A percentile compares a stretch with the other conserved stretches of the same genome.
Conservation (phyloP, 106 monocot genomes). For the Apostasia ramifera region DNA sequence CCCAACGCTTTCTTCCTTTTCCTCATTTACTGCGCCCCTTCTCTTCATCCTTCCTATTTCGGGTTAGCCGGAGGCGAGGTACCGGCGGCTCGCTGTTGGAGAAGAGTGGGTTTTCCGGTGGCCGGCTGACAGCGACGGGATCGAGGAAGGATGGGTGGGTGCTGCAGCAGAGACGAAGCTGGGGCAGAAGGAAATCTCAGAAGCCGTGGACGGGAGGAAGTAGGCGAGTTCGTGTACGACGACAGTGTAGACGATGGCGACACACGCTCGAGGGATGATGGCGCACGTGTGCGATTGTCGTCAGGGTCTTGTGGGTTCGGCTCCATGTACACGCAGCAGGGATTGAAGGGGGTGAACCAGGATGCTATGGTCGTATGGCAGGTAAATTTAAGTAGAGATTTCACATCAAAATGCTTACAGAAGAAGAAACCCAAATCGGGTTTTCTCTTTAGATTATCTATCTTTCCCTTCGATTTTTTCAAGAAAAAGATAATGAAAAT, state of each 20-base stretch:
- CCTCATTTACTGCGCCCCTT: neutral
- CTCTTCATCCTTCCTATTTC: neutral
- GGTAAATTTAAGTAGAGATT: constrained; percentile 10
- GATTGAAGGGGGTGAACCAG: constrained; percentile 58
- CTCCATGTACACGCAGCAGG: constrained; percentile 52
- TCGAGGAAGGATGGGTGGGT: constrained; percentile 27
- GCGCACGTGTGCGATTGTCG: constrained; percentile 18
- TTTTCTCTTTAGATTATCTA: neutral
- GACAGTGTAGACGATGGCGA: neutral
- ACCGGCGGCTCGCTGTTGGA: too few species aligned
- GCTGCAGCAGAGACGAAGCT: constrained; percentile 24
- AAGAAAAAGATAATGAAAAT: neutral
- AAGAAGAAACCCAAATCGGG: too few species aligned
- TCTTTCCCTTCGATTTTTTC: neutral
- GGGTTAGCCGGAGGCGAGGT: neutral
- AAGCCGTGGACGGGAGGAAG: neutral
- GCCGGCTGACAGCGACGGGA: neutral
- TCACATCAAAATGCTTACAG: too few species aligned
- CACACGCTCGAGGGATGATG: constrained; percentile 3
- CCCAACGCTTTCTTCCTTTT: too few species aligned
- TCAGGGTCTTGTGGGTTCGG: constrained; percentile 25
- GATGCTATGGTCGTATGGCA: constrained; percentile 57
- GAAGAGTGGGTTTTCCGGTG: neutral
- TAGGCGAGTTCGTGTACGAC: neutral
- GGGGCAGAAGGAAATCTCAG: neutral